Evolutionary conservation across 805 yeast species (phyloP).

Genomic region (Ogataea naganishii): DNA sequence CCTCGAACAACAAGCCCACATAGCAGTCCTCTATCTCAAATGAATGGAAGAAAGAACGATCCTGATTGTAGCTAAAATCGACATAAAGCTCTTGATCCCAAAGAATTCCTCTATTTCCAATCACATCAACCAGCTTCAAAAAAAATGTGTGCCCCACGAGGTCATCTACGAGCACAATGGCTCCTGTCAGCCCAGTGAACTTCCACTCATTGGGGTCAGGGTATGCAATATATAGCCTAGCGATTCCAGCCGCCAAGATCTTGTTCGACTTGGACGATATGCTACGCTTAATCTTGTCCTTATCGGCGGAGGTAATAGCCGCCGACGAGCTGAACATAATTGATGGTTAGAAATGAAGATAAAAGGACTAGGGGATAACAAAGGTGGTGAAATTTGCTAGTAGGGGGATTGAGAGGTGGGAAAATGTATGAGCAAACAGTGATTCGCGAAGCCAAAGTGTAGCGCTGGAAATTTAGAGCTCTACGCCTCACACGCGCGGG

Average conservation of each 20-base stretch:
- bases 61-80: constrained; percentile 85
- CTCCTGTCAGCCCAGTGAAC: constrained; percentile 86
- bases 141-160: constrained; percentile 91
- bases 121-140: constrained; percentile 78
- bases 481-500: too few species aligned
- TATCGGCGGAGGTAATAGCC: constrained; percentile 49
- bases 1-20: constrained; percentile 84
- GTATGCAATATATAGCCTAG: constrained; percentile 80
- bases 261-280: constrained; percentile 85
- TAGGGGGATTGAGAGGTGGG: too few species aligned
- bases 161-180: constrained; percentile 81
- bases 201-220: constrained; percentile 79
- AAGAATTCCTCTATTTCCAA: constrained; percentile 74
- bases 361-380: too few species aligned
- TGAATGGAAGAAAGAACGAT: constrained; percentile 88
- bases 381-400: too few species aligned
- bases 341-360: too few species aligned
- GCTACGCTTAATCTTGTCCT: constrained; percentile 82
- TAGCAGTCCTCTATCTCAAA: constrained; percentile 89
- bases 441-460: too few species aligned
- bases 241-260: constrained; percentile 84
- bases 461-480: too few species aligned
- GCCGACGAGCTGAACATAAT: constrained; percentile 20
- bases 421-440: too few species aligned
- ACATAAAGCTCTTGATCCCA: constrained; percentile 97